Percentiles rank a stretch among this genome's conserved stretches.
These are phyloP conservation scores for Candida mesenterica DNA, from an alignment of 1,139 yeast genomes.

Conservation along the genomic window DNA sequence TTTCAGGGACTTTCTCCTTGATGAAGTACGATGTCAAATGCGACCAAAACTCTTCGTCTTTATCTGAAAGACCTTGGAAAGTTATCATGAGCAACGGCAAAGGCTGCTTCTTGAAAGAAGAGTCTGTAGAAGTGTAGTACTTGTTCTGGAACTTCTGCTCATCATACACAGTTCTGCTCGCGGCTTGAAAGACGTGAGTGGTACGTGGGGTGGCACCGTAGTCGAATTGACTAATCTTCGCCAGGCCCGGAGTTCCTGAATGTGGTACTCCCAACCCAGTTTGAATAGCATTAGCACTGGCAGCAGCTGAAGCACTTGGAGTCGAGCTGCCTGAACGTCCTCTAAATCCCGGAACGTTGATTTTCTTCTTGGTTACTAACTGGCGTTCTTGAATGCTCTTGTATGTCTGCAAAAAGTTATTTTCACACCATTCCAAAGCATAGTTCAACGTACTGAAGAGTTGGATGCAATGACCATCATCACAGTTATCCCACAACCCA, in stretches of 20 bases:
- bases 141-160: conserved; percentile 37
- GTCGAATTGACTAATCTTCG: conserved; percentile 13
- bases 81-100: conserved; percentile 67
- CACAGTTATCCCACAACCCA: conserved; percentile 58
- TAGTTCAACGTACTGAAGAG: conserved; percentile 75
- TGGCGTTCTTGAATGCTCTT: conserved; percentile 25
- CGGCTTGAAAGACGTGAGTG: conserved; percentile 60
- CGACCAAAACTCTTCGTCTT: conserved; percentile 67
- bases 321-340: conserved; percentile 12
- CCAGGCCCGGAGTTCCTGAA: conserved; percentile 5
- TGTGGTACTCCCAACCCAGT: conserved; percentile 4
- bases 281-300: not conserved
- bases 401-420: conserved; percentile 75
- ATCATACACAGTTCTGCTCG: conserved; percentile 49
- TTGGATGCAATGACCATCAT: conserved; percentile 45
- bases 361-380: conserved; percentile 17
- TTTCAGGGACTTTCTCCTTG: conserved; percentile 48
- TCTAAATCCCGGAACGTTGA: conserved; percentile 14
- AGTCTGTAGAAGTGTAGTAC: conserved; percentile 26
- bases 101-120: conserved; percentile 53
- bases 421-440: conserved; percentile 96
- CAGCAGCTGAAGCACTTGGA: conserved; percentile 7
- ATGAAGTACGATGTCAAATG: conserved; percentile 52
- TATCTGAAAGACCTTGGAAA: conserved; percentile 62
- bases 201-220: conserved; percentile 62